phyloP scores from a whole-genome alignment of 495 filamentous ascomycete genomes.

The Penicillium argentinense region DNA sequence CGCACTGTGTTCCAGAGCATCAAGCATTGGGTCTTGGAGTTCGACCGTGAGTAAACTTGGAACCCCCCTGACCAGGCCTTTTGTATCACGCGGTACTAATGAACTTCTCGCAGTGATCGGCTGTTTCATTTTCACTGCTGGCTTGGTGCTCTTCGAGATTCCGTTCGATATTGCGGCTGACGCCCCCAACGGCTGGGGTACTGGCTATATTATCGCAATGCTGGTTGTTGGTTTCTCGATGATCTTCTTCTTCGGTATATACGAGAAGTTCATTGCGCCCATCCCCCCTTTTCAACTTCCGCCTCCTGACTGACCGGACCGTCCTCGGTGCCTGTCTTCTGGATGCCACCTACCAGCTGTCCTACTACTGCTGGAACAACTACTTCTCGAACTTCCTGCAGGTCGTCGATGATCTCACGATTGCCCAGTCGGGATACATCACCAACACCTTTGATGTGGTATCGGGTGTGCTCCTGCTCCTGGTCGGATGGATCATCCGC shows the following conservation, averaged over 20 bases:
- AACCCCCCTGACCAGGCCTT: slow-evolving; percentile 23
- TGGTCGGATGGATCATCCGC: slow-evolving; percentile 51
- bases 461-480: slow-evolving; percentile 39
- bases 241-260: slow-evolving; percentile 53
- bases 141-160: slow-evolving; percentile 59
- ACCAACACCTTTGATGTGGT: slow-evolving; percentile 48
- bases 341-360: slow-evolving; percentile 54
- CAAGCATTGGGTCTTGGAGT: slow-evolving; percentile 20
- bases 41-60: slow-evolving; percentile 21
- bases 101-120: slow-evolving; percentile 32
- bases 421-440: slow-evolving; percentile 54
- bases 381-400: slow-evolving; percentile 65
- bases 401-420: slow-evolving; percentile 58
- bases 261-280: slow-evolving; percentile 53
- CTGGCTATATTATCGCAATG: slow-evolving; percentile 50
- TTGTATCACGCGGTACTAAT: not conserved
- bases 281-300: slow-evolving; percentile 51
- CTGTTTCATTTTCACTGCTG: slow-evolving; percentile 53
- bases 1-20: slow-evolving; percentile 17
- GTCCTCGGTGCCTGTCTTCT: slow-evolving; percentile 55
- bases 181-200: slow-evolving; percentile 39
- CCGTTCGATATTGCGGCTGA: slow-evolving; percentile 49
- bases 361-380: slow-evolving; percentile 40
- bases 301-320: slow-evolving; percentile 46
- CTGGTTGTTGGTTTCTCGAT: slow-evolving; percentile 53